Evolutionary conservation across 2,329 filamentous ascomycete species (phyloP), one percentile per base, ranked within the genome.

Genomic region (Aspergillus neotritici): DNA sequence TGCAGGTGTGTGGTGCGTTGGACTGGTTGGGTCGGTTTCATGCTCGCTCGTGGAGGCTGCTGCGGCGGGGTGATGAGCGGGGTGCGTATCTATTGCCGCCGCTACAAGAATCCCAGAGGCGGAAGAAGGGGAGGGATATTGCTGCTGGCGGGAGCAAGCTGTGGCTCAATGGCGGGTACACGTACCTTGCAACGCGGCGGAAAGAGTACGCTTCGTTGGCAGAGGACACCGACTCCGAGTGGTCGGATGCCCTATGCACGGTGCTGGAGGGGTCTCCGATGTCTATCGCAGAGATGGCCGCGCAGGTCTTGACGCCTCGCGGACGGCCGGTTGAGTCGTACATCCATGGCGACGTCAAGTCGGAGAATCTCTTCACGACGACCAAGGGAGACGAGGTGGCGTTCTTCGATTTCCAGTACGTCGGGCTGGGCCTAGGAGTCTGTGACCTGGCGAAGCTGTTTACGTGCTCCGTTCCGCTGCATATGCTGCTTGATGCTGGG

Each of bases 401-500:
- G 0, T 82, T 86, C 49, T 84, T 80, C 53, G 83, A 86, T 56
- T 86, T 86, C 43, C 82, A 86, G 52, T 86, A 86, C 51, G 74
- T 77, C 0, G 83, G 83, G 0, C 61, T 83, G 0, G 82, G 82
- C 0, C 58, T 84, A 0, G 82, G 82, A 0, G 80, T 79, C 0
- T 82, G 80, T 50, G 83, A 86, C 57, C 65, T 85, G 0, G 81
- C 80, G 2, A 84, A 84, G 55, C 60, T 84, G 1, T 82, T 84
- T 47, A 84, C 81, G 0, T 84, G 80, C 58, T 83, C 81, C 2
- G 72, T 84, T 0, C 79, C 80, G 0, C 31, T 78, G 5, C 49
- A 63, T 2, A 72, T 83, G 69, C 69, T 85, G 0, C 64, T 67
- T 0, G 54, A 50, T 4, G 37, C 49, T 0, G 54, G 50, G 4